These are phyloP conservation scores for Chloropicon primus DNA, from an alignment of 139 green algal genomes.

Conservation along the genomic window DNA sequence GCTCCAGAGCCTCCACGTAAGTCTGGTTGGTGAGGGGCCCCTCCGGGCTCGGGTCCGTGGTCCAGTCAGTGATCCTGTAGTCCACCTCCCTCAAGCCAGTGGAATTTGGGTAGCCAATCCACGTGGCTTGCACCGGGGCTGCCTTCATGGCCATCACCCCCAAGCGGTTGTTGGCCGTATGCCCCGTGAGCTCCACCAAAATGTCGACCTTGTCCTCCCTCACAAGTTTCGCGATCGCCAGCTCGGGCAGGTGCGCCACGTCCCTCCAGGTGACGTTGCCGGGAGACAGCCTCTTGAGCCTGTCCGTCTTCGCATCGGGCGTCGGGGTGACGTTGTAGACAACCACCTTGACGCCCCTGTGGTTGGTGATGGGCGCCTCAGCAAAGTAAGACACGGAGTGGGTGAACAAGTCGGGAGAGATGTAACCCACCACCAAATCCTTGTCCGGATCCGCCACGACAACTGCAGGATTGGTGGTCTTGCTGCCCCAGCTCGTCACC, in stretches of 20 bases:
- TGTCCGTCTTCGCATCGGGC: slow-evolving; percentile 65
- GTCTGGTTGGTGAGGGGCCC: slow-evolving; percentile 9
- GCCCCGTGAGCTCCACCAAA: slow-evolving; percentile 91
- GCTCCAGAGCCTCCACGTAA: slow-evolving; percentile 70
- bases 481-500: background rate
- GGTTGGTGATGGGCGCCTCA: slow-evolving; percentile 69
- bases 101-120: slow-evolving; percentile 97
- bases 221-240: slow-evolving; percentile 45
- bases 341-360: slow-evolving; percentile 25
- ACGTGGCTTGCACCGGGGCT: slow-evolving; percentile 82
- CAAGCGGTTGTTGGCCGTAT: slow-evolving; percentile 92
- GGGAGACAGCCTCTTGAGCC: slow-evolving; percentile 34
- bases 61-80: slow-evolving; percentile 72
- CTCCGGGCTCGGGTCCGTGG: slow-evolving; percentile 35
- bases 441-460: background rate
- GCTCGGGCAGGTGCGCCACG: slow-evolving; percentile 33
- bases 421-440: slow-evolving; percentile 66
- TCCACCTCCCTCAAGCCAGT: slow-evolving; percentile 72
- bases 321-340: background rate
- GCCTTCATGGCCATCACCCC: slow-evolving; percentile 63
- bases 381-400: slow-evolving; percentile 92
- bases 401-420: slow-evolving; percentile 90
- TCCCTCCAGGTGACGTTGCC: slow-evolving; percentile 29
- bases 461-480: background rate
- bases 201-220: slow-evolving; percentile 72